phyloP scores from a whole-genome alignment of 192 early-diverging fungal genomes.

The Rhizoclosmatium globosum region DNA sequence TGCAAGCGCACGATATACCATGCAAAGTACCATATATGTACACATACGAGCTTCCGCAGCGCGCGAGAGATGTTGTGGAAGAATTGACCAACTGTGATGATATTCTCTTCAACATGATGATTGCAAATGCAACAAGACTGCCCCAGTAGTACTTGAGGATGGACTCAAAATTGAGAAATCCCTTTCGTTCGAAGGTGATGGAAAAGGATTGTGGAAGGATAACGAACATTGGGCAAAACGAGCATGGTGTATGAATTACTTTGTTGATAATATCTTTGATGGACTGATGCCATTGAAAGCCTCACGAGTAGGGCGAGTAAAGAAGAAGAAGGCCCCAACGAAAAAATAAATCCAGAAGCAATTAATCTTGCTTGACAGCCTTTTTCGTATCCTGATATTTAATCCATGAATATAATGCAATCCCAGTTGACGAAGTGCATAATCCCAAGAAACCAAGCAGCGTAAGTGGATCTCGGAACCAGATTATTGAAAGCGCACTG shows the following conservation, averaged over 20 bases:
- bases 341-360: not conserved
- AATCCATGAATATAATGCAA: slow-evolving; percentile 64
- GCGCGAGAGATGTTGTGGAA: slow-evolving; percentile 32
- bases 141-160: slow-evolving; percentile 38
- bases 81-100: slow-evolving; percentile 47
- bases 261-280: slow-evolving; percentile 29
- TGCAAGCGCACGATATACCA: slow-evolving; percentile 43
- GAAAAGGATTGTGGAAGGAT: slow-evolving; percentile 28
- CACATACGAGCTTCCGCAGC: slow-evolving; percentile 17
- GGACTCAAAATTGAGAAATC: slow-evolving; percentile 17
- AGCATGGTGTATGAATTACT: slow-evolving; percentile 29
- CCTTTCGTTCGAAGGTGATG: slow-evolving; percentile 10
- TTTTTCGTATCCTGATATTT: slow-evolving; percentile 5
- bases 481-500: slow-evolving; percentile 73
- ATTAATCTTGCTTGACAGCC: not conserved
- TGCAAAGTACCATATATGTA: slow-evolving; percentile 38
- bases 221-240: slow-evolving; percentile 28
- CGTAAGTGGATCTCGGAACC: slow-evolving; percentile 86
- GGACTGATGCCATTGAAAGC: slow-evolving; percentile 32
- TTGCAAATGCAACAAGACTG: slow-evolving; percentile 38
- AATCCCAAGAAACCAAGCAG: slow-evolving; percentile 80
- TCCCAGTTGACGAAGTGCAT: slow-evolving; percentile 79
- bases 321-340: not conserved
- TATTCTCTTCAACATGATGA: slow-evolving; percentile 47
- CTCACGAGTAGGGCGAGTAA: not conserved